Base-by-base conservation (phyloP, 31 red algal species). In the Bonnemaisonia californica region DNA sequence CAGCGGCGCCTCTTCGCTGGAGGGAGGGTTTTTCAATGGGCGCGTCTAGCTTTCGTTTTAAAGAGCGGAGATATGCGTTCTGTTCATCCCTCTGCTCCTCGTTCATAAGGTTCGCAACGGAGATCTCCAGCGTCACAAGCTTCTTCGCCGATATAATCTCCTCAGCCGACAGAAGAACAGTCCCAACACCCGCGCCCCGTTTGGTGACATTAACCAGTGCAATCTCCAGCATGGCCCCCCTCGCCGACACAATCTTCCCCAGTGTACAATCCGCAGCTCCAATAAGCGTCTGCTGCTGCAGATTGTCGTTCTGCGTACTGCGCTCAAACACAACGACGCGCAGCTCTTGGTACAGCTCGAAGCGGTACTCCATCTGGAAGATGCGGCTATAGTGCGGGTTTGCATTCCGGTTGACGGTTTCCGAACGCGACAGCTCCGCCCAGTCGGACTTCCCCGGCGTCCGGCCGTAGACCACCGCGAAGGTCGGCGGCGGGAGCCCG, bases 71-170 rank as follows among this genome's bases (percentile, higher is more conserved):
- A 58, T 83, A 65, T 26, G 55, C 72, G 36, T 74, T 45, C 54
- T 84, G 80, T 4, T 36, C 71, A 5, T 57, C 35, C 9, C 48
- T 29, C 40, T 79, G 71, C 67, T 84, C 80, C 13, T 77, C 76
- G 51, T 74, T 83, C 79, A 92, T 84, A 32, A 92, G 67, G 37
- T 84, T 57, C 4, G 74, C 54, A 41, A 92, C 40, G 40, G 80
- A 74, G 13, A 92, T 23, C 32, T 84, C 63, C 45, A 92, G 34
- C 12, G 76, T 80, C 22, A 92, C 73, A 39, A 58, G 37, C 75
- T 92, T 92, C 54, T 92, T 92, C 21, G 89, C 81, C 13, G 79
- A 80, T 45, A 83, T 29, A 16, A 92, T 76, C 81, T 92, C 89
- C 57, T 92, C 89, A 3, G 80, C 89, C 3, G 26, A 42, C 26